Base-by-base conservation (phyloP, 2,329 filamentous ascomycete genomes). In the Ophiosphaerella narmari region DNA sequence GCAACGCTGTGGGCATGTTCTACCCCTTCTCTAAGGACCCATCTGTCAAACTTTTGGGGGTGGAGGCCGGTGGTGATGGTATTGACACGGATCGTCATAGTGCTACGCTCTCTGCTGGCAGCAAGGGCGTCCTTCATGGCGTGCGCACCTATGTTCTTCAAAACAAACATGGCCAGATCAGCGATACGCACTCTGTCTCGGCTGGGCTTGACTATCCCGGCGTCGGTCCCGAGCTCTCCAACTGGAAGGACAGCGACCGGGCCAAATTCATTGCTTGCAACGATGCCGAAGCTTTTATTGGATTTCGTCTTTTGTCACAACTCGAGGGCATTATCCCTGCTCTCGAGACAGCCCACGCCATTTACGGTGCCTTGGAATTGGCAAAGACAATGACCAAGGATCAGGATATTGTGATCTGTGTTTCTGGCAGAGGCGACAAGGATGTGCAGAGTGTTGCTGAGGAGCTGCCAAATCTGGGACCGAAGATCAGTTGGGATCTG, bases 381-480 rank as follows among this genome's bases (percentile, higher is more conserved):
- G 93, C 93, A 54, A 97, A 96, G 85, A 90, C 87, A 50, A 92
- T 97, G 90, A 82, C 82, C 60, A 90, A 91, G 78, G 91, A 84
- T 44, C 79, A 97, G 77, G 91, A 97, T 68, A 78, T 99, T 24
- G 93, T 99, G 52, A 92, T 99, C 56, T 97, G 93, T 76, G 74
- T 99, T 33, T 95, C 89, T 69, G 94, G 94, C 7, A 82, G 94
- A 63, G 94, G 94, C 56, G 94, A 99, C 76, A 99, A 99, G 85
- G 94, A 99, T 70, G 94, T 99, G 51, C 92, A 99, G 83, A 96
- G 90, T 67, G 93, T 99, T 43, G 94, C 94, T 0, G 94, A 99
- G 69, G 91, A 96, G 77, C 77, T 99, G 69, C 93, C 93, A 14
- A 89, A 82, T 62, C 75, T 99, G 55, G 93, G 94, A 0, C 94